Percentiles rank a stretch among this genome's conserved stretches.
These are phyloP conservation scores for Stephania yunnanensis DNA, from an alignment of 164 flowering plant genomes.

Conservation along the genomic window DNA sequence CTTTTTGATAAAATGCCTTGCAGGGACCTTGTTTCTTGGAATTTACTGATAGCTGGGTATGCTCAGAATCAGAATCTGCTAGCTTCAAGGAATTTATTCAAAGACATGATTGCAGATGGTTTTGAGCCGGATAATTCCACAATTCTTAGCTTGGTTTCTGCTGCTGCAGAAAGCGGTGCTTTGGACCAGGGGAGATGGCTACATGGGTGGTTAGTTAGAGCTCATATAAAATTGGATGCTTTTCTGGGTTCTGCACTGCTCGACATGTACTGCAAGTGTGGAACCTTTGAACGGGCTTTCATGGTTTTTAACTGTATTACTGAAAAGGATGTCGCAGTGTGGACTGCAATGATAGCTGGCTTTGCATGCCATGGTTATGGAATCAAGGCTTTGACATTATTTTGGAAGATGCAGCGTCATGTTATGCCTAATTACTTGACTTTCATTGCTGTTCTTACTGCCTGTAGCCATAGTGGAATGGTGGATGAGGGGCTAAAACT, in stretches of 20 bases:
- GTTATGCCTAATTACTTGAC: conserved; percentile 41
- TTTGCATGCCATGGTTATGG: conserved; percentile 49
- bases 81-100: conserved; percentile 21
- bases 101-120: conserved; percentile 26
- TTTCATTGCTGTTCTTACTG: conserved; percentile 40
- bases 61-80: conserved; percentile 24
- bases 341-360: conserved; percentile 56
- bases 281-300: conserved; percentile 37
- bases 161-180: conserved; percentile 31
- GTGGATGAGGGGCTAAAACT: conserved; percentile 33
- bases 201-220: conserved; percentile 36
- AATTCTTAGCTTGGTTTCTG: conserved; percentile 25
- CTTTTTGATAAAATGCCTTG: conserved; percentile 35
- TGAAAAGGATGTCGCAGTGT: conserved; percentile 40
- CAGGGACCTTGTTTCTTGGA: conserved; percentile 50
- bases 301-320: conserved; percentile 24
- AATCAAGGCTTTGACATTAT: conserved; percentile 32
- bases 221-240: conserved; percentile 26
- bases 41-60: conserved; percentile 41
- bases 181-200: conserved; percentile 35
- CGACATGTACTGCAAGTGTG: conserved; percentile 55
- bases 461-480: conserved; percentile 48
- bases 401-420: conserved; percentile 32
- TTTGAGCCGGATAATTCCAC: conserved; percentile 33
- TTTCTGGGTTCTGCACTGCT: conserved; percentile 43